Conservation (phyloP, 2,329 filamentous ascomycete species). For the Conoideocrella luteorostrata region DNA sequence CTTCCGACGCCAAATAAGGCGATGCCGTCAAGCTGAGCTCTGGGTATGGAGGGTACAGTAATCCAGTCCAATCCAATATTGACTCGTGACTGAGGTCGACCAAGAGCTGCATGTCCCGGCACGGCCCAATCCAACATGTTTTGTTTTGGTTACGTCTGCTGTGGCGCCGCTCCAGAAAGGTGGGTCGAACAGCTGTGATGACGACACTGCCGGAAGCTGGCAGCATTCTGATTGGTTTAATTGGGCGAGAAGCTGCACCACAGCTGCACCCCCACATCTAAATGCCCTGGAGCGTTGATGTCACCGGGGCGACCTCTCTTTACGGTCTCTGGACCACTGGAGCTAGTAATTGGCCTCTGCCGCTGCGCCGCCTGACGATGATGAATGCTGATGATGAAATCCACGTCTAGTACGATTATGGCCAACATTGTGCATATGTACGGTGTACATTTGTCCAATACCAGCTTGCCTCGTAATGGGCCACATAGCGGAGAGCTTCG, state of each 20-base stretch:
- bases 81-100: too few species aligned
- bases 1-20: too few species aligned
- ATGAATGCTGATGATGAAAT: not conserved
- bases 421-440: not conserved
- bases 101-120: not conserved
- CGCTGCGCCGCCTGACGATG: not conserved
- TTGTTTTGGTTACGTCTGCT: constrained; percentile 4
- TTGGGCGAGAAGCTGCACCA: not conserved
- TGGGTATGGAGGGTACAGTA: too few species aligned
- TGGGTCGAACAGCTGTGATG: constrained; percentile 9
- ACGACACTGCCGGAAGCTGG: constrained; percentile 12
- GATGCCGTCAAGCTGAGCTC: too few species aligned
- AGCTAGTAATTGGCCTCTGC: not conserved
- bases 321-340: too few species aligned
- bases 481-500: not conserved
- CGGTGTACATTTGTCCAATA: too few species aligned
- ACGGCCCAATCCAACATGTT: not conserved
- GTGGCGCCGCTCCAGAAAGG: constrained; percentile 8
- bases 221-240: not conserved
- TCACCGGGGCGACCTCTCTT: not conserved
- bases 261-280: too few species aligned
- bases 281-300: not conserved
- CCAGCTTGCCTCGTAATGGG: too few species aligned
- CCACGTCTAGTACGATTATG: not conserved
- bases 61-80: too few species aligned